A percentile compares a stretch with the other conserved stretches of the same genome.
phyloP scores from a whole-genome alignment of 768 basidiomycete genomes.

The Thelephora ganbajun region DNA sequence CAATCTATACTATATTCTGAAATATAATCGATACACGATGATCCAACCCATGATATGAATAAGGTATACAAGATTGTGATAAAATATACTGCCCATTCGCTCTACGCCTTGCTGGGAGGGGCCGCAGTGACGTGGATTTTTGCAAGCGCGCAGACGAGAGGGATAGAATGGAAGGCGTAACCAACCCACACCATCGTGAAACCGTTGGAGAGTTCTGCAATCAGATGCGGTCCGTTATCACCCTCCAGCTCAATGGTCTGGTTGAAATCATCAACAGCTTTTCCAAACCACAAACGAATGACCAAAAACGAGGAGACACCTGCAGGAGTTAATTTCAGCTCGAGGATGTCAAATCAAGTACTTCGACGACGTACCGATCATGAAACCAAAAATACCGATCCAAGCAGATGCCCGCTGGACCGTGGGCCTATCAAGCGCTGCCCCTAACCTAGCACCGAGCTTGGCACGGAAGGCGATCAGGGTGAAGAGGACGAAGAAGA shows the following conservation, averaged over 20 bases:
- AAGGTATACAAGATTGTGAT: background rate
- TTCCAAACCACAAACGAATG: constrained; percentile 70
- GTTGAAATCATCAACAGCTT: constrained; percentile 71
- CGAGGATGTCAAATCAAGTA: background rate
- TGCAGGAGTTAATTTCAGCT: constrained; percentile 13
- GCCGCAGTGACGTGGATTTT: constrained; percentile 46
- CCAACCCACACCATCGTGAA: constrained; percentile 76
- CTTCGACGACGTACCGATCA: constrained; percentile 37
- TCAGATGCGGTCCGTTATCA: constrained; percentile 37
- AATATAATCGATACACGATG: too few relatives aligned
- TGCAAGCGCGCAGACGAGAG: constrained; percentile 52
- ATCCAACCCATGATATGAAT: too few relatives aligned
- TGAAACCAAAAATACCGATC: constrained; percentile 66
- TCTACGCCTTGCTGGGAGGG: constrained; percentile 22
- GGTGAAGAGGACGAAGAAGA: constrained; percentile 57
- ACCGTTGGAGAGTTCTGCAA: constrained; percentile 52
- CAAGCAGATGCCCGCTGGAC: constrained; percentile 51
- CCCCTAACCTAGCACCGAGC: constrained; percentile 38
- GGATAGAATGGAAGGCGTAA: constrained; percentile 60
- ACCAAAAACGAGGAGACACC: constrained; percentile 59
- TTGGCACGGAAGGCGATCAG: constrained; percentile 52
- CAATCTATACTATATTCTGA: too few relatives aligned
- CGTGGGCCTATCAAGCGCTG: constrained; percentile 37
- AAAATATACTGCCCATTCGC: too few relatives aligned
- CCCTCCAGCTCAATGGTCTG: constrained; percentile 39